Evolutionary conservation across 495 filamentous ascomycete genomes (phyloP).

Genomic region (Penicillium psychrofluorescens): DNA sequence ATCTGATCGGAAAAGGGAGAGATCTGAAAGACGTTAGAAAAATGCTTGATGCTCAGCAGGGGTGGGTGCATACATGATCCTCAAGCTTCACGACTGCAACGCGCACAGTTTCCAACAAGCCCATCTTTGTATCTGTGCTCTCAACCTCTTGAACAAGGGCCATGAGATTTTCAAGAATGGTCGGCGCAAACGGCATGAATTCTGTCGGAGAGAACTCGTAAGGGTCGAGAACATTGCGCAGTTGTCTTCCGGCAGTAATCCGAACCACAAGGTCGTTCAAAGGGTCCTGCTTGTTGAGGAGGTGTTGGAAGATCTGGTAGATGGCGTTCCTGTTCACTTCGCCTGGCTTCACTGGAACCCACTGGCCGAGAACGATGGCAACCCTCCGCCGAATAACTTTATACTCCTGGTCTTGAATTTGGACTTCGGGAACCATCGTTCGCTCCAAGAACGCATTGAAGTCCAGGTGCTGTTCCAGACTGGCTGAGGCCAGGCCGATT

Average conservation of each 20-base stretch:
- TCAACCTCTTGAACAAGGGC: constrained; percentile 73
- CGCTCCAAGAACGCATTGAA: constrained; percentile 72
- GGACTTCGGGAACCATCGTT: constrained; percentile 71
- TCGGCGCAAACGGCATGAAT: constrained; percentile 68
- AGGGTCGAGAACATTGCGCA: constrained; percentile 70
- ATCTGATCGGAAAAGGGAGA: constrained; percentile 72
- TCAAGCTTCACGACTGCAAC: constrained; percentile 76
- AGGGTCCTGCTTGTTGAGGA: constrained; percentile 69
- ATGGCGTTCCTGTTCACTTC: constrained; percentile 60
- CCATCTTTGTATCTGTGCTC: constrained; percentile 77
- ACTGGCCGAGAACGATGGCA: constrained; percentile 80
- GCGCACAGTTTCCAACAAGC: constrained; percentile 74
- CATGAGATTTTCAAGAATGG: constrained; percentile 63
- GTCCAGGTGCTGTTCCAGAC: constrained; percentile 63
- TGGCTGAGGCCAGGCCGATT: constrained; percentile 74
- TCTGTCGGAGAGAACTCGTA: constrained; percentile 65
- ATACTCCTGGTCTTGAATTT: constrained; percentile 65
- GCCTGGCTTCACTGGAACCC: constrained; percentile 69
- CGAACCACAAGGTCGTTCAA: constrained; percentile 89
- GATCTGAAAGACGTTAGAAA: constrained; percentile 29
- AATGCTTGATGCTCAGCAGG: too few species aligned
- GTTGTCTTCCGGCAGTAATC: constrained; percentile 79
- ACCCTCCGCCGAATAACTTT: constrained; percentile 84
- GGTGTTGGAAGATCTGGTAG: constrained; percentile 81
- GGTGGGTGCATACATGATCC: constrained; percentile 41